Evolutionary conservation across 2,329 filamentous ascomycete species (phyloP).

Genomic region (Tolypocladium guangdongense): DNA sequence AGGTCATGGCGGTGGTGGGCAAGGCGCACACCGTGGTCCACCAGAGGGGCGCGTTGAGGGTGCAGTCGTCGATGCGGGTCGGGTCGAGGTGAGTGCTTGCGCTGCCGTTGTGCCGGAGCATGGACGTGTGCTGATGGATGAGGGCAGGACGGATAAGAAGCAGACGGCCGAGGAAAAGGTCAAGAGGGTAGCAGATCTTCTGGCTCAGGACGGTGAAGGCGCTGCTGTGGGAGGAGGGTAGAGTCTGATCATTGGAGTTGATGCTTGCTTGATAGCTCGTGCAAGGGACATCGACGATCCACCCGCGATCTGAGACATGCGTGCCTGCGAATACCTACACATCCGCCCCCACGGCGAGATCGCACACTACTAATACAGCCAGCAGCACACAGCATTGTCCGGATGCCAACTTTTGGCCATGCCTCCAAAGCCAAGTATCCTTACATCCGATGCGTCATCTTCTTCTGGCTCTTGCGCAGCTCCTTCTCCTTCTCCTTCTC

Average conservation of each 20-base stretch:
- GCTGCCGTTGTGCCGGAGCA: neutral
- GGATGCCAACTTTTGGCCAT: neutral
- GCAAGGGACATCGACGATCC: neutral
- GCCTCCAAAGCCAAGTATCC: neutral
- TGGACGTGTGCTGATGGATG: constrained; percentile 1
- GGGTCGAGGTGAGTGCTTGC: constrained; percentile 55
- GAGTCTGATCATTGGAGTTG: neutral
- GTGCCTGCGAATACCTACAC: neutral
- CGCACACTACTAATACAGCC: constrained; percentile 2
- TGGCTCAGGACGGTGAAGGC: constrained; percentile 17
- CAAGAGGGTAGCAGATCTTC: constrained; percentile 41
- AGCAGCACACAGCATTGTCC: neutral
- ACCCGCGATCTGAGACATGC: neutral
- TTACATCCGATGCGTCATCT: constrained; percentile 41
- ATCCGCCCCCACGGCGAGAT: neutral
- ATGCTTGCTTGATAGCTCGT: no score
- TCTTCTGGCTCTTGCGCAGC: constrained; percentile 43
- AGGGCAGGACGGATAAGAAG: constrained; percentile 67
- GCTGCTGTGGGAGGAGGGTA: neutral
- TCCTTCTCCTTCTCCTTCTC: constrained; percentile 74
- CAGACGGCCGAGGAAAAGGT: constrained; percentile 79
- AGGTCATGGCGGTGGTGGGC: constrained; percentile 76
- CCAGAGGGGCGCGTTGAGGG: constrained; percentile 62
- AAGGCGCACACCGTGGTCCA: constrained; percentile 75
- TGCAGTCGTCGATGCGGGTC: constrained; percentile 81